These are phyloP conservation scores for Alternaria rosae DNA, from an alignment of 2,329 filamentous ascomycete genomes.

Conservation along the genomic window DNA sequence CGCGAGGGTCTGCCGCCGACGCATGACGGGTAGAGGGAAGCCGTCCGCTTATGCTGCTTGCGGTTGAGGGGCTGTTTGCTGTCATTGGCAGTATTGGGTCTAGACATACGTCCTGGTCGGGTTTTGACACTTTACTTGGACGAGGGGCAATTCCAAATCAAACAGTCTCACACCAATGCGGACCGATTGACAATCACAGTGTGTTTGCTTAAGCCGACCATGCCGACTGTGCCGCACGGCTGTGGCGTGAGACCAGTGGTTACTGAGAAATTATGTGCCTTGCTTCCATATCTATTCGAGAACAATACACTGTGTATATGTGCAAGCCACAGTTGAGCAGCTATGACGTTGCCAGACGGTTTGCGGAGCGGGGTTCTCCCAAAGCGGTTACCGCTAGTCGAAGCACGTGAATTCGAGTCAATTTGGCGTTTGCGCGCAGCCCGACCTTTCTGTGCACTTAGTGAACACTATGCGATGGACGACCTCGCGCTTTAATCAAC, in stretches of 20 bases:
- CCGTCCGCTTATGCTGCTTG: not conserved
- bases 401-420: slow-evolving; percentile 34
- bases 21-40: not conserved
- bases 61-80: not conserved
- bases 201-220: not conserved
- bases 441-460: not conserved
- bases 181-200: not conserved
- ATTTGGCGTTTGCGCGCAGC: slow-evolving; percentile 19
- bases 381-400: slow-evolving; percentile 4
- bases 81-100: not conserved
- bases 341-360: slow-evolving; percentile 6
- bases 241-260: not conserved
- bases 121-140: not conserved
- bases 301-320: not conserved
- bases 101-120: not conserved
- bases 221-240: not conserved
- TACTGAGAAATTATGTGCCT: not conserved
- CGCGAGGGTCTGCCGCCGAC: not conserved
- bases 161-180: not conserved
- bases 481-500: not conserved
- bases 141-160: not conserved
- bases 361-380: slow-evolving; percentile 8
- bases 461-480: slow-evolving; percentile 4
- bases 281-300: not conserved
- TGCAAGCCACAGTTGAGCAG: not conserved